phyloP scores from a whole-genome alignment of 306 rosid genomes.

The Medicago arabica region DNA sequence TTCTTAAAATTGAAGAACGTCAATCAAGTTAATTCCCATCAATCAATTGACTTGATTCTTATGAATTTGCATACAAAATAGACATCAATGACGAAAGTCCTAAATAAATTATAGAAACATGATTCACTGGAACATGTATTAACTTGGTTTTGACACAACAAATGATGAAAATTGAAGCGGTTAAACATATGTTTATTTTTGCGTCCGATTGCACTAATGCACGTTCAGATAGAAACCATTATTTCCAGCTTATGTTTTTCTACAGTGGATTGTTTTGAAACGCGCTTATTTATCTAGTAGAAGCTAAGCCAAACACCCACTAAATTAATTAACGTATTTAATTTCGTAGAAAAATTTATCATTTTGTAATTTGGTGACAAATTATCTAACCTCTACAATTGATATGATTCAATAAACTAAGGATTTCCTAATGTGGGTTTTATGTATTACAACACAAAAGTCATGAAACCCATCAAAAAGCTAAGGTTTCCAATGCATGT shows the following conservation, averaged over 20 bases:
- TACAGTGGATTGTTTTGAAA: no score
- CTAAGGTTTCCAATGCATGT: background rate
- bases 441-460: background rate
- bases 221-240: no score
- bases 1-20: background rate
- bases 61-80: background rate
- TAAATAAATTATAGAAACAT: background rate
- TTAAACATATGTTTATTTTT: no score
- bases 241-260: no score
- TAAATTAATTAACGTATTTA: background rate
- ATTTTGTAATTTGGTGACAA: background rate
- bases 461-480: background rate
- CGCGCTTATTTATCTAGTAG: no score
- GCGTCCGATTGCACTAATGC: no score
- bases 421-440: background rate
- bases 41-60: background rate
- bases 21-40: background rate
- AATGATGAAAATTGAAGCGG: background rate
- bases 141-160: background rate
- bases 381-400: background rate
- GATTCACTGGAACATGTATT: background rate
- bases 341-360: background rate
- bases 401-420: background rate
- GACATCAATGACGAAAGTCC: background rate
- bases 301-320: background rate